phyloP scores from a whole-genome alignment of 2,329 filamentous ascomycete species.

The Fusarium nodosum region DNA sequence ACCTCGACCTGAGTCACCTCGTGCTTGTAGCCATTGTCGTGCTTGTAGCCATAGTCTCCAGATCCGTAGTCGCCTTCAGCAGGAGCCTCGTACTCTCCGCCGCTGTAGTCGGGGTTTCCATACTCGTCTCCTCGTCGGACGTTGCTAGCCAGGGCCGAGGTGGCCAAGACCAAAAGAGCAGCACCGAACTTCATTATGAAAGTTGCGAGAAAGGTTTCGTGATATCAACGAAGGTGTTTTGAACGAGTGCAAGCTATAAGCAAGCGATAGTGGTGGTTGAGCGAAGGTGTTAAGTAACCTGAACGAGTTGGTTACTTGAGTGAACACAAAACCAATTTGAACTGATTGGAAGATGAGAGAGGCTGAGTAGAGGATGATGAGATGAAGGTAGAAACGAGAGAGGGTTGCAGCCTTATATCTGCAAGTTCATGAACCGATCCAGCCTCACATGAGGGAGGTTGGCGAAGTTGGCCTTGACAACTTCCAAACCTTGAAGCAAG shows the following conservation, averaged over 20 bases:
- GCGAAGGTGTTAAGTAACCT: slow-evolving; percentile 51
- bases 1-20: slow-evolving; percentile 43
- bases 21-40: slow-evolving; percentile 8
- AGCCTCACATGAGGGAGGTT: slow-evolving; percentile 23
- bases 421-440: slow-evolving; percentile 12
- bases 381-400: slow-evolving; percentile 24
- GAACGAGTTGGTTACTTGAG: slow-evolving; percentile 51
- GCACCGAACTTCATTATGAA: slow-evolving; percentile 48
- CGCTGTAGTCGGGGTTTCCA: slow-evolving; percentile 22
- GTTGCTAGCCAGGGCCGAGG: slow-evolving; percentile 45
- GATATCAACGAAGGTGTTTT: slow-evolving; percentile 36
- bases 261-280: slow-evolving; percentile 42
- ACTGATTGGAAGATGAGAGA: slow-evolving; percentile 31
- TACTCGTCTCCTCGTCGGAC: slow-evolving; percentile 40
- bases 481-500: slow-evolving; percentile 32
- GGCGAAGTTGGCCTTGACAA: slow-evolving; percentile 41
- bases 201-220: slow-evolving; percentile 13
- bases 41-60: not conserved
- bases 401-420: slow-evolving; percentile 47
- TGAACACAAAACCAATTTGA: slow-evolving; percentile 26
- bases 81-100: slow-evolving; percentile 20
- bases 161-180: slow-evolving; percentile 46
- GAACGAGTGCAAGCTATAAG: slow-evolving; percentile 40
- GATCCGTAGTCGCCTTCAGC: slow-evolving; percentile 15
- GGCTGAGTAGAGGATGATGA: slow-evolving; percentile 33